These are phyloP conservation scores for Tetrahymena elliotti DNA, from an alignment of 73 alveolate species.

Conservation along the genomic window DNA sequence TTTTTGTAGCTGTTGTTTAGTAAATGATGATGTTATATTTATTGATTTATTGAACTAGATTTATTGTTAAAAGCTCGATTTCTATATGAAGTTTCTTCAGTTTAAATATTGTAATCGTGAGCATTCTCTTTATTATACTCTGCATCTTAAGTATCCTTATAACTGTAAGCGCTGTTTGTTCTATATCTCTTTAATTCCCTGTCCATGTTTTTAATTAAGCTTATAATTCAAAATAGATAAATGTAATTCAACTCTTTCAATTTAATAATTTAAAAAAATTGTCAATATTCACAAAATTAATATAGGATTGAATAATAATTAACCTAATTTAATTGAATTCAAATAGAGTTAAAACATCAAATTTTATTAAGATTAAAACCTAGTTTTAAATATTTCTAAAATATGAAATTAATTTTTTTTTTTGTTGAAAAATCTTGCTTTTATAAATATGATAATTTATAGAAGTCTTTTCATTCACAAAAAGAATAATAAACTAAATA, in stretches of 20 bases:
- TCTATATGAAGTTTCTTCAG: background rate
- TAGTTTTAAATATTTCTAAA: no score
- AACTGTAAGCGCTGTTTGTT: background rate
- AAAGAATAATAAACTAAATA: no score
- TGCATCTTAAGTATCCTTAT: background rate
- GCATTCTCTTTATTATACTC: background rate
- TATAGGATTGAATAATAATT: background rate
- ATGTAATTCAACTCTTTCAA: background rate
- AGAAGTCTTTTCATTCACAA: no score
- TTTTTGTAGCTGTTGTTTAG: background rate
- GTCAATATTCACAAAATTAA: background rate
- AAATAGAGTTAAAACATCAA: no score
- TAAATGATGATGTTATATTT: background rate
- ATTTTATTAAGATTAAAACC: no score
- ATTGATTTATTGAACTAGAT: background rate
- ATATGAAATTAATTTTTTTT: no score
- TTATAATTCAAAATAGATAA: background rate
- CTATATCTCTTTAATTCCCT: background rate
- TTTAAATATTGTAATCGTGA: background rate
- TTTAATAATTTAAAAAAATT: no score
- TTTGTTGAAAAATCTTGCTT: no score
- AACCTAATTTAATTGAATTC: no score
- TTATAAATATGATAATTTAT: no score
- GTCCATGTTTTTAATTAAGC: background rate
- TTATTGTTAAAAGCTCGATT: background rate